Percentiles rank a stretch among this genome's conserved stretches.
These are phyloP conservation scores for Dendryphion nanum DNA, from an alignment of 2,329 filamentous ascomycete genomes.

Conservation along the genomic window DNA sequence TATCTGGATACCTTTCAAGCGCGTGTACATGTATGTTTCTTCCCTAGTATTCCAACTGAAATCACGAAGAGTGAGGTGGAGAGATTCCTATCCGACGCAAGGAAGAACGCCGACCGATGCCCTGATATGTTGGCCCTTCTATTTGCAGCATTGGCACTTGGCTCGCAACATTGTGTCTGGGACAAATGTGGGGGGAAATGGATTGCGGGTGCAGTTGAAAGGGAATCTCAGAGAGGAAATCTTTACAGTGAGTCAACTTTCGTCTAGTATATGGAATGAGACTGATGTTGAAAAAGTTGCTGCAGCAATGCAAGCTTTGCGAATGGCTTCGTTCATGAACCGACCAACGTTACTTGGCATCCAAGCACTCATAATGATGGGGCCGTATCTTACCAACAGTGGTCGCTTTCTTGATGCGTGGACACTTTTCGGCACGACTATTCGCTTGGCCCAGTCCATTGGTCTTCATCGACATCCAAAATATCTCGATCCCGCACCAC, in stretches of 20 bases:
- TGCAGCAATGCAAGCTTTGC: constrained; percentile 51
- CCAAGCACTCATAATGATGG: constrained; percentile 49
- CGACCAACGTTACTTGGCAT: constrained; percentile 47
- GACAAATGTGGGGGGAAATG: constrained; percentile 42
- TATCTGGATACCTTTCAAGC: constrained; percentile 44
- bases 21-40: constrained; percentile 45
- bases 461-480: constrained; percentile 51
- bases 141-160: constrained; percentile 48
- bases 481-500: constrained; percentile 43
- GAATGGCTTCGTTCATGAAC: constrained; percentile 49
- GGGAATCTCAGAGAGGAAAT: constrained; percentile 39
- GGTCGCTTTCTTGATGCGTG: constrained; percentile 52
- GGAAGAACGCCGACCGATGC: constrained; percentile 43
- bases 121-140: constrained; percentile 51
- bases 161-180: constrained; percentile 47
- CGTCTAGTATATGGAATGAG: no score
- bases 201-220: constrained; percentile 36
- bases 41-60: constrained; percentile 46
- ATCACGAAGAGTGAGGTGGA: constrained; percentile 45
- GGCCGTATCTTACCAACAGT: constrained; percentile 50
- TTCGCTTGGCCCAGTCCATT: constrained; percentile 50
- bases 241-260: constrained; percentile 43
- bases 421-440: constrained; percentile 50
- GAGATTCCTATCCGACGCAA: constrained; percentile 43
- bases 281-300: constrained; percentile 32